Base-by-base conservation (phyloP, 352 stramenopile genomes). In the Phytophthora hybrid region DNA sequence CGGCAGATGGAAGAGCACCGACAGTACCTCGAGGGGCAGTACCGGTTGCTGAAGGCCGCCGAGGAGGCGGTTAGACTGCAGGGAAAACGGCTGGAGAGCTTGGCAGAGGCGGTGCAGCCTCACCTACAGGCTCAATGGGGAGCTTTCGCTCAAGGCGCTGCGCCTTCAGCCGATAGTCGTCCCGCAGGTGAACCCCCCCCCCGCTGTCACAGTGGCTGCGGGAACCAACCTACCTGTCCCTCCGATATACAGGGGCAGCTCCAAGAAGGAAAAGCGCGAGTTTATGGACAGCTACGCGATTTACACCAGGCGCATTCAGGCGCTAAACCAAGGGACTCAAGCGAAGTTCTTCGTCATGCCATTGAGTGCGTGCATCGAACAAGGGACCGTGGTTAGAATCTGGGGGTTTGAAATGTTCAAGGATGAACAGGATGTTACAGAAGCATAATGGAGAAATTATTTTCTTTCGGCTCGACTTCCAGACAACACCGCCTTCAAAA, bases 381-480 rank as follows among this genome's bases (percentile, higher is more conserved):
- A 73, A 47, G 54, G 59, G 5, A 68, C 66, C 1, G 19, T 63
- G 58, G 52, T 73, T 5, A 29, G 51, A 21, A 63, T 66, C 57
- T 62, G 57, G 16, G 65, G 56, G 13, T 73, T 73, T 29, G 59
- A 68, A n/a, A 13, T 67, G 5, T 68, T 73, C 23, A 71, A 62
- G 37, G 64, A 66, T 7, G 64, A 66, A 29, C 46, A 56, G 10
- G 16, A 59, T 32, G 66, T 73, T 3, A 60, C 56, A 4, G 47
- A 66, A 26, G 5, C 39, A 2, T 37, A 67, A 9, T 68, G 58
- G 66, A 21, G 39, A 58, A 6, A 63, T 62, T 66, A 58, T 51
- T 73, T 68, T 32, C 26, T 73, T 11, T 73, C 41, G 3, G 59
- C 59, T 4, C 66, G 52, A 16, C 31, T 61, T 14, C 59, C 59